phyloP scores from a whole-genome alignment of 176 grass and related monocot genomes.

The Juncus effusus region DNA sequence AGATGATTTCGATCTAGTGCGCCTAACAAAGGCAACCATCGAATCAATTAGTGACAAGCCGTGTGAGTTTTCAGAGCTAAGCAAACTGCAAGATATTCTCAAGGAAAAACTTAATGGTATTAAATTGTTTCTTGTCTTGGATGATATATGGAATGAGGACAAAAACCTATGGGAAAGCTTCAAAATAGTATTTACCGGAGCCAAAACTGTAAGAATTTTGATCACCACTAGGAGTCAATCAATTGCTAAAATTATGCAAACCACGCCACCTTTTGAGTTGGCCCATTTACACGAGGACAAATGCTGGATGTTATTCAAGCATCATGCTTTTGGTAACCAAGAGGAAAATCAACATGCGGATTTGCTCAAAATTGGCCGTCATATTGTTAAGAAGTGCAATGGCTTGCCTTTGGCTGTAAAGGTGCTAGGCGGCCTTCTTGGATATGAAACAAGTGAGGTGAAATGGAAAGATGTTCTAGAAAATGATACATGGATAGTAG shows the following conservation, averaged over 20 bases:
- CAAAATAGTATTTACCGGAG: background rate
- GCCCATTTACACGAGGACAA: constrained; percentile 6
- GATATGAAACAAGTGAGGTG: constrained; percentile 1
- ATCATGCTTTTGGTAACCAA: background rate
- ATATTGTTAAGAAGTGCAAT: constrained; percentile 13
- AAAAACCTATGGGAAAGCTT: constrained; percentile 21
- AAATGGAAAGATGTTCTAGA: constrained; percentile 23
- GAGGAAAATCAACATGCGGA: background rate
- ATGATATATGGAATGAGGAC: constrained; percentile 39
- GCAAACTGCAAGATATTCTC: background rate
- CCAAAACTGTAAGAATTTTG: constrained; percentile 21
- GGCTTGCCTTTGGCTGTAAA: constrained; percentile 29
- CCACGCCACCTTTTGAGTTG: background rate
- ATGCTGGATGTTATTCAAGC: constrained; percentile 19
- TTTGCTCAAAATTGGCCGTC: constrained; percentile 8
- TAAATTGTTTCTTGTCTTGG: constrained; percentile 30
- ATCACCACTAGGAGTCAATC: constrained; percentile 15
- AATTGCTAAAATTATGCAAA: constrained; percentile 25
- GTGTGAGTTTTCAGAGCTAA: background rate
- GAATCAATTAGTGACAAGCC: background rate
- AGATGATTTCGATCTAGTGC: background rate
- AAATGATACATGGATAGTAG: constrained; percentile 26
- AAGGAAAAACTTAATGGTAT: background rate
- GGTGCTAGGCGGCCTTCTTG: constrained; percentile 15
- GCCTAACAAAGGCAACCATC: constrained; percentile 4